Base-by-base conservation (phyloP, 306 rosid genomes). In the Rosa multiflora region DNA sequence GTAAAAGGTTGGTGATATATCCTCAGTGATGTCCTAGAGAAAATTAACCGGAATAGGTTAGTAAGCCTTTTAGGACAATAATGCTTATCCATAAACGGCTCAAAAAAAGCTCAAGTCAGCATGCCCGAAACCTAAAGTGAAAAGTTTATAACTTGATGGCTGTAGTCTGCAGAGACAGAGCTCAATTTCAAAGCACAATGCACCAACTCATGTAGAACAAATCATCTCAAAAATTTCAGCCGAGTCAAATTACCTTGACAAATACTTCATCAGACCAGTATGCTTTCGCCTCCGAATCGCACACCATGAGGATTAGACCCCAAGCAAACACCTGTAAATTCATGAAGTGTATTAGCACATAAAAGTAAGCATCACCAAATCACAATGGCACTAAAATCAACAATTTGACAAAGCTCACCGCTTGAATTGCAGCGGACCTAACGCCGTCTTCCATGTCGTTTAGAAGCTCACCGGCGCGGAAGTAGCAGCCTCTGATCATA, bases 181-280 rank as follows among this genome's bases (percentile, higher is more conserved):
- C 77, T 53, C 48, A 73, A 72, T 17, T 72, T 51, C 32, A 12
- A 35, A 37, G 1, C 77, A 62, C 15, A 53, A 73, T 20, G 5
- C 67, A 44, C 9, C 10, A 43, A 52, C 21, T 35, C 18, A 37
- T 53, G 35, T 6, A 73, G 17, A 73, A 2, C 53, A n/a, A 5
- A 53, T 37, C 37, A 39, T 52, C 5, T 1, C 4, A 11, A 61
- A 4, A 23, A 23, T 1, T 61, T 10, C 17, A 26, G 11, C 66
- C 58, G 7, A 53, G n/a, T 2, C 40, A 62, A 79, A 83, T 76
- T 85, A 95, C 98, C 89, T 87, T 88, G 52, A 88, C 87, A 81
- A 92, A 95, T 69, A 95, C 85, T 81, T 92, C 91, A 56, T 88
- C 87, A 44, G 83, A 90, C 89, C 83, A 85, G 70, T 87, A 86